Base-by-base conservation (phyloP, 495 filamentous ascomycete genomes). In the Cercophora samala region DNA sequence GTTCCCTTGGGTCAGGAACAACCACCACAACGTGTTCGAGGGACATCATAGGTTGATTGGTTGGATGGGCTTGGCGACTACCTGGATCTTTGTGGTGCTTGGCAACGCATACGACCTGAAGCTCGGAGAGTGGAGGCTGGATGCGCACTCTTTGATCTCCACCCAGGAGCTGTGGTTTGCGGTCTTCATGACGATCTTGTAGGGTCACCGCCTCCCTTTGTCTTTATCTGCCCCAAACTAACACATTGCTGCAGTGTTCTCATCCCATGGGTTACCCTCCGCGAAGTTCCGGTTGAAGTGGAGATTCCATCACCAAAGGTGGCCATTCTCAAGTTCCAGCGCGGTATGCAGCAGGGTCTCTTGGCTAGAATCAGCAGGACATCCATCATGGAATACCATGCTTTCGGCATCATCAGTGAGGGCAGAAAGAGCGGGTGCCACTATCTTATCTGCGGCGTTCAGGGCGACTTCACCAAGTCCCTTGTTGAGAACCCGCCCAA, bases 331-430 rank as follows among this genome's bases (percentile, higher is more conserved):
- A 68, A 69, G 37, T 81, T 81, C 69, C 22, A 79, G 8, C 74
- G 79, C 51, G 79, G 79, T n/a, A 81, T 81, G 76, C 77, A 81
- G 66, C 79, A 81, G 62, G 79, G 79, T 26, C 78, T 81, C 22
- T 70, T 81, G n/a, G 79, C 76, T 25, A 74, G 79, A 42, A 80
- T 81, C 69, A 77, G 76, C 68, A 77, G 79, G 54, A 78, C 78
- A 8, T 81, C 79, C 25, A 74, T 81, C 70, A 81, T 81, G 79
- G 79, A 81, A 73, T 81, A 80, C 66, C 79, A 81, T 64, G 78
- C 79, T 32, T 81, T 81, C 56, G 79, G 79, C 13, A 79, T 81
- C 71, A 80, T 81, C 68, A 78, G 76, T 69, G 79, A 79, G 68
- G 75, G 79, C 26, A 74, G 73, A 15, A 77, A 78, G 63, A 71